A percentile compares a stretch with the other conserved stretches of the same genome.
Conservation (phyloP, 306 rosid species). For the Mucuna pruriens region DNA sequence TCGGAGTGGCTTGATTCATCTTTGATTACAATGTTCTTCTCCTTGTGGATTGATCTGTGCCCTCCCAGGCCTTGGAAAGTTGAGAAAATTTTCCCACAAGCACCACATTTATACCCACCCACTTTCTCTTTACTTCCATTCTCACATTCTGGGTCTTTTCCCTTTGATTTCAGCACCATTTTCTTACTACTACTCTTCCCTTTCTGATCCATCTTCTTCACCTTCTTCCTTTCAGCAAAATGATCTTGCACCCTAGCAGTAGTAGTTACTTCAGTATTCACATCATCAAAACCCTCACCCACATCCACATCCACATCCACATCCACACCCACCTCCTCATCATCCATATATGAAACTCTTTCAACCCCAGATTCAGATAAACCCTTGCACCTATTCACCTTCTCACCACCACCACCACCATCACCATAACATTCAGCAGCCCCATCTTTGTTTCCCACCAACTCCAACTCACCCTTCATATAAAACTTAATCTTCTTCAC, state of each 20-base stretch:
- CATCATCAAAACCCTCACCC: background rate
- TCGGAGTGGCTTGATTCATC: background rate
- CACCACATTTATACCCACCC: background rate
- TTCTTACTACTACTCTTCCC: background rate
- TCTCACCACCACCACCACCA: background rate
- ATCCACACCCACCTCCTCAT: background rate
- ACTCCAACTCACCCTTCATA: background rate
- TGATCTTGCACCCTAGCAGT: background rate
- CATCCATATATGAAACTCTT: background rate
- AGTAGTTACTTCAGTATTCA: background rate
- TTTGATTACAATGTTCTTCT: background rate
- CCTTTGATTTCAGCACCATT: background rate
- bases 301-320: background rate
- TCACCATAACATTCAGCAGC: too few species aligned
- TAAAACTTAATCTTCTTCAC: background rate
- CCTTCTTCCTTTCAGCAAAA: background rate
- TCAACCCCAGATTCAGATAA: background rate
- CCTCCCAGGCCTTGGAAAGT: constrained; percentile 18
- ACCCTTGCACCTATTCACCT: background rate
- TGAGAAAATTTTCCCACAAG: constrained; percentile 6
- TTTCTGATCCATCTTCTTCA: background rate
- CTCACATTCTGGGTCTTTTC: background rate
- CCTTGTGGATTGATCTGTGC: background rate
- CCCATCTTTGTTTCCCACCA: background rate
- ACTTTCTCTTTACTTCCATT: background rate